Conservation (phyloP, 192 early-diverging fungal genomes). For the Podila epicladia region DNA sequence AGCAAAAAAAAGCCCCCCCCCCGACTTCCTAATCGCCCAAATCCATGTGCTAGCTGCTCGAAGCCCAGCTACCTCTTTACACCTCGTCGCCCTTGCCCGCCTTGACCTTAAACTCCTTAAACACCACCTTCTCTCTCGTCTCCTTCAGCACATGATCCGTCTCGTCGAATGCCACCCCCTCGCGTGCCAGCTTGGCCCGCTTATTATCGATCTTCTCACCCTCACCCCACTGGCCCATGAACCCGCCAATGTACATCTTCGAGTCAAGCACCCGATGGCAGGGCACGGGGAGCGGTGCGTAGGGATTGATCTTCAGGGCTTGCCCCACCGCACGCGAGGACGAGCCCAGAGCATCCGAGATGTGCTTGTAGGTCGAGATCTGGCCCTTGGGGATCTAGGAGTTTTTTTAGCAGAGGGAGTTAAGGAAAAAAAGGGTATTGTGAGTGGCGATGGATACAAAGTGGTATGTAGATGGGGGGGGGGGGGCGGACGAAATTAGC, state of each 20-base stretch:
- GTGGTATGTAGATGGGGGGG: too few species aligned
- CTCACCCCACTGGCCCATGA: constrained; percentile 69
- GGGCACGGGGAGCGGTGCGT: constrained; percentile 73
- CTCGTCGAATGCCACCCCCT: constrained; percentile 71
- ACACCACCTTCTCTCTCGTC: constrained; percentile 58
- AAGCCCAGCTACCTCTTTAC: too few species aligned
- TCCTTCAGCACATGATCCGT: constrained; percentile 53
- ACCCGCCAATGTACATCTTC: constrained; percentile 74
- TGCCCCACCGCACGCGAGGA: constrained; percentile 74
- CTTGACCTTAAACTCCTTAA: constrained; percentile 56
- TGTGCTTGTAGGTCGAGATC: constrained; percentile 73
- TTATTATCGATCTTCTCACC: constrained; percentile 73
- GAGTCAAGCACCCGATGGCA: constrained; percentile 76
- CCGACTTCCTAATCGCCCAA: too few species aligned
- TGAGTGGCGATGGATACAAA: too few species aligned
- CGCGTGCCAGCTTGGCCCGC: constrained; percentile 70
- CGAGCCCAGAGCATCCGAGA: constrained; percentile 69
- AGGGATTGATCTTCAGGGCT: constrained; percentile 74
- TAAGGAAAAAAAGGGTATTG: neutral
- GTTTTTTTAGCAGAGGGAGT: too few species aligned
- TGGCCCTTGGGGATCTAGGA: constrained; percentile 64
- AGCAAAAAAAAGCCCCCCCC: too few species aligned
- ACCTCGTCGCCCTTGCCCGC: too few species aligned
- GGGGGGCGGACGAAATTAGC: neutral
- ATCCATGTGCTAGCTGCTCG: too few species aligned